A percentile compares a stretch with the other conserved stretches of the same genome.
phyloP scores from a whole-genome alignment of 225 moss, liverwort and hornwort genomes.

The Pleurozium schreberi region DNA sequence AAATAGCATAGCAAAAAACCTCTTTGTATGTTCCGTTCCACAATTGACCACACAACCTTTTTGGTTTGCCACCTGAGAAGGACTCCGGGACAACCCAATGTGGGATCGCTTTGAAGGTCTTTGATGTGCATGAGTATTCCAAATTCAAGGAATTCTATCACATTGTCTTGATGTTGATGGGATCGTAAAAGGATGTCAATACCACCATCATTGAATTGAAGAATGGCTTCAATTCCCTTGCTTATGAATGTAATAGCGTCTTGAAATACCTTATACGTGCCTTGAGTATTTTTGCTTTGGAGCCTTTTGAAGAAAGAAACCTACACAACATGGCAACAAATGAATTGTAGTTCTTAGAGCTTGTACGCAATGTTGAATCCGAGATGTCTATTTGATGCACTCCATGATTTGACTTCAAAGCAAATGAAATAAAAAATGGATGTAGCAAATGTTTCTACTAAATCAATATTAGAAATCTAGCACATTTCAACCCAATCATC shows the following conservation, averaged over 20 bases:
- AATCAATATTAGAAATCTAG: background rate
- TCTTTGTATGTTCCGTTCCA: background rate
- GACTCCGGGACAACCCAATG: background rate
- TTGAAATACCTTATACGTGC: background rate
- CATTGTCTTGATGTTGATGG: background rate
- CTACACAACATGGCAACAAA: background rate
- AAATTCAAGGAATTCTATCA: background rate
- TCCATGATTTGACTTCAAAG: background rate
- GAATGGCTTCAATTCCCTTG: background rate
- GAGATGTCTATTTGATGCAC: accelerated
- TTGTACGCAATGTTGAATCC: accelerated
- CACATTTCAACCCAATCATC: background rate
- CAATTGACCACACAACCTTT: background rate
- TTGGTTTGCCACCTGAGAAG: background rate
- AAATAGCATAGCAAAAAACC: background rate
- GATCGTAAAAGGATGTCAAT: background rate
- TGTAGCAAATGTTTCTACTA: too few relatives aligned
- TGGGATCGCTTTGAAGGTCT: background rate
- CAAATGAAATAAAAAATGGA: accelerated
- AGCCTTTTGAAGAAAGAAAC: background rate
- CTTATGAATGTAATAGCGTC: background rate
- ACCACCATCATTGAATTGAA: background rate
- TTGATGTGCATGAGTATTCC: background rate
- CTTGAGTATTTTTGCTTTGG: background rate
- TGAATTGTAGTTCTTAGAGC: background rate